Conservation (phyloP, 768 basidiomycete genomes). For the Lyophyllum decastes region DNA sequence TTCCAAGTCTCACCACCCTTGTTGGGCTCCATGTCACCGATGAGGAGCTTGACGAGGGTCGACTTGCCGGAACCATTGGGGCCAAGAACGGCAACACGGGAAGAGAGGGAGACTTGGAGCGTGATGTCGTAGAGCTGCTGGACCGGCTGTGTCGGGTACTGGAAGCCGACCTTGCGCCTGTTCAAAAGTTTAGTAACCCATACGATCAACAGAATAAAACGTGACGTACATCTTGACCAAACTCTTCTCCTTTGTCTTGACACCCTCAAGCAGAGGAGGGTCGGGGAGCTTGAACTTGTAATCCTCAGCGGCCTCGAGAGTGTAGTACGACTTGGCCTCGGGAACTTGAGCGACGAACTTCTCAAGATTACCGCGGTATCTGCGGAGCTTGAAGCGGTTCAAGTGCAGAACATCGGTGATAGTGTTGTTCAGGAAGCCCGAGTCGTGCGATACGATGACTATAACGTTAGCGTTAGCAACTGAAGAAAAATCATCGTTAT, state of each 20-base stretch:
- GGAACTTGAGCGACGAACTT: slow-evolving; percentile 92
- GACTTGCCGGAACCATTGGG: slow-evolving; percentile 99
- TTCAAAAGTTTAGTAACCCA: slow-evolving; percentile 2
- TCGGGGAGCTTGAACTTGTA: slow-evolving; percentile 99
- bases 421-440: slow-evolving; percentile 95
- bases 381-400: slow-evolving; percentile 97
- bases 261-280: slow-evolving; percentile 96
- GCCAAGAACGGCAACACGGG: slow-evolving; percentile 97
- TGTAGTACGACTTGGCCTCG: slow-evolving; percentile 98
- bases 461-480: slow-evolving; percentile 14
- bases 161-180: slow-evolving; percentile 91
- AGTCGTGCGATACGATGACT: slow-evolving; percentile 99
- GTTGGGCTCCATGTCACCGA: slow-evolving; percentile 96
- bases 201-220: not conserved
- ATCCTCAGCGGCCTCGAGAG: slow-evolving; percentile 92
- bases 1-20: slow-evolving; percentile 98
- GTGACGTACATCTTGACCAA: slow-evolving; percentile 80
- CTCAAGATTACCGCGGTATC: slow-evolving; percentile 95
- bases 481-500: not conserved
- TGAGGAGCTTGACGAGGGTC: slow-evolving; percentile 95
- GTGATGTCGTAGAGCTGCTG: slow-evolving; percentile 95
- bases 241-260: slow-evolving; percentile 99
- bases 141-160: slow-evolving; percentile 83
- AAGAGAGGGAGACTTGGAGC: slow-evolving; percentile 96
- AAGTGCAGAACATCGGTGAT: slow-evolving; percentile 97